These are phyloP conservation scores for Russula vinacea DNA, from an alignment of 768 basidiomycete species.

Conservation along the genomic window DNA sequence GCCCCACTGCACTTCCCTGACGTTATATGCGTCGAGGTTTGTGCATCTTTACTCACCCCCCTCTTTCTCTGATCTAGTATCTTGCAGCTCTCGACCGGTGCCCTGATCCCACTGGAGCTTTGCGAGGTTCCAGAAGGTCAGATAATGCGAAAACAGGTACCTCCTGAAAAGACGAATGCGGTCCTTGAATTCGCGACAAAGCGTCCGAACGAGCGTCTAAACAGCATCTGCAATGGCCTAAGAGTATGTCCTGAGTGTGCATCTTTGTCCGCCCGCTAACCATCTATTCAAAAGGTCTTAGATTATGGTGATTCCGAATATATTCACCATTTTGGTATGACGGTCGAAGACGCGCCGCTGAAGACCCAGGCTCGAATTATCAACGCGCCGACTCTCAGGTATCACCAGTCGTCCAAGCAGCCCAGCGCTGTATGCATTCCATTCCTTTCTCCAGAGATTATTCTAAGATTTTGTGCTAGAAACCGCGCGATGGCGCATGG, in stretches of 20 bases:
- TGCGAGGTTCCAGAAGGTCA: constrained; percentile 64
- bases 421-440: constrained; percentile 52
- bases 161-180: constrained; percentile 58
- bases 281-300: constrained; percentile 44
- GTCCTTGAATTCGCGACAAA: constrained; percentile 68
- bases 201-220: constrained; percentile 55
- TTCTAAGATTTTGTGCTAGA: constrained; percentile 37
- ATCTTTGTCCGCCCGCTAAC: constrained; percentile 1
- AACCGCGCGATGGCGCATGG: constrained; percentile 68
- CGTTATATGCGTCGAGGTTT: constrained; percentile 65
- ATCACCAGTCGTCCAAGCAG: constrained; percentile 56
- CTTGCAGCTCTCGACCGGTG: constrained; percentile 55
- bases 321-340: constrained; percentile 65
- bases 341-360: constrained; percentile 54
- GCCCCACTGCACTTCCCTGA: constrained; percentile 57
- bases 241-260: constrained; percentile 38
- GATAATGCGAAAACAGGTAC: constrained; percentile 68
- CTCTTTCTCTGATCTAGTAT: neutral
- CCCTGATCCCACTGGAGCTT: constrained; percentile 63
- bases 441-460: neutral
- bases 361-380: constrained; percentile 60
- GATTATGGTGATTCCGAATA: constrained; percentile 50
- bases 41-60: constrained; percentile 27
- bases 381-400: constrained; percentile 60
- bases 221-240: constrained; percentile 52